These are phyloP conservation scores for Trichoderma brevicompactum DNA, from an alignment of 2,329 filamentous ascomycete species.

Conservation along the genomic window DNA sequence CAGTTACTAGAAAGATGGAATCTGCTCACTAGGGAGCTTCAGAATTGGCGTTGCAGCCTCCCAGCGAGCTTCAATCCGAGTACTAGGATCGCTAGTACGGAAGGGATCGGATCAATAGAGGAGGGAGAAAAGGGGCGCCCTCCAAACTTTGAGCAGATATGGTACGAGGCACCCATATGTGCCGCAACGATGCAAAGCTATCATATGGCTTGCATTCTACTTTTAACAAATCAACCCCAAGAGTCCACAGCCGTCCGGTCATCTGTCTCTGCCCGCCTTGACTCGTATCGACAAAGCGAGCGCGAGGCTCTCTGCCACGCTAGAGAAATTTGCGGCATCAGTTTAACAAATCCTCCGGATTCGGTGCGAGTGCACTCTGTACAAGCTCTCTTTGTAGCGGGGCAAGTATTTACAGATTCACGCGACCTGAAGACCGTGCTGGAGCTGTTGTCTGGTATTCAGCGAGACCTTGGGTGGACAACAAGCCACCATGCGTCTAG, in stretches of 20 bases:
- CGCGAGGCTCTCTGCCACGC: conserved; percentile 17
- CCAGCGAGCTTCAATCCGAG: conserved; percentile 18
- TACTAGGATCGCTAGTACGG: background rate
- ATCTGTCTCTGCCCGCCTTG: conserved; percentile 13
- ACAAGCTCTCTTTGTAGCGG: conserved; percentile 9
- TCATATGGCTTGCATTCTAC: conserved; percentile 21
- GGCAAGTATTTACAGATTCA: conserved; percentile 16
- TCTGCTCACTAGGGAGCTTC: conserved; percentile 5
- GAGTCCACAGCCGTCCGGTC: conserved; percentile 21
- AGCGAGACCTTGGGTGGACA: conserved; percentile 20
- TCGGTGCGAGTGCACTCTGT: conserved; percentile 20
- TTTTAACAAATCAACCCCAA: conserved; percentile 23
- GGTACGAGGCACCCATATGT: conserved; percentile 23
- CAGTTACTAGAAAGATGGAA: conserved; percentile 22
- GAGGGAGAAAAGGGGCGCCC: background rate
- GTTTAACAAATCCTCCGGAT: conserved; percentile 8
- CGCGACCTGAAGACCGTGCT: conserved; percentile 6
- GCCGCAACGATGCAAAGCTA: conserved; percentile 24
- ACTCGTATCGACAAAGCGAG: conserved; percentile 23
- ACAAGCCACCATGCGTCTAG: conserved; percentile 20
- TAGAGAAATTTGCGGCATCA: conserved; percentile 23
- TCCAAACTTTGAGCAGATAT: conserved; percentile 18
- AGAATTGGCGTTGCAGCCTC: conserved; percentile 8
- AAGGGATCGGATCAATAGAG: background rate
- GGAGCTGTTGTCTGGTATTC: conserved; percentile 1